Conservation (phyloP, 2,329 filamentous ascomycete species). For the Colletotrichum plurivorum region DNA sequence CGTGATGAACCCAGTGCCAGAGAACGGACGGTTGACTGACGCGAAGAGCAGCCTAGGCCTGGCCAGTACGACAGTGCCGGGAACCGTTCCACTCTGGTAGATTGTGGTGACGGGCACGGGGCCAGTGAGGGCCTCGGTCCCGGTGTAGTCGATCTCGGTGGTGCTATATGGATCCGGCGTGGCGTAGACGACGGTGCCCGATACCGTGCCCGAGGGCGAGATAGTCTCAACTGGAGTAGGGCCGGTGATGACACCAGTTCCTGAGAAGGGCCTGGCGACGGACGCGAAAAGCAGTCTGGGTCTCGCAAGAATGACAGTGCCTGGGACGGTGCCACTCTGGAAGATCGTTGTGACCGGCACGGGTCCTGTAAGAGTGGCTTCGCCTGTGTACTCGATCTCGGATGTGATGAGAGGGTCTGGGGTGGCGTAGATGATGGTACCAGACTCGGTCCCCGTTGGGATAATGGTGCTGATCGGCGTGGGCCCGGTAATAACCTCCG, state of each 20-base stretch:
- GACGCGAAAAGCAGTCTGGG: constrained; percentile 13
- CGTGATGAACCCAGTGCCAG: background rate
- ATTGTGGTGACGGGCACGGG: constrained; percentile 19
- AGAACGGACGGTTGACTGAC: background rate
- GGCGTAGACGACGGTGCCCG: constrained; percentile 33
- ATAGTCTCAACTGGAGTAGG: constrained; percentile 1
- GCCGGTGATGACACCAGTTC: constrained; percentile 16
- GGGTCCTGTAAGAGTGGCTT: background rate
- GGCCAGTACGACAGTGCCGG: constrained; percentile 35
- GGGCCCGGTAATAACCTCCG: constrained; percentile 15
- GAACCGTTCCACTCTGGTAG: constrained; percentile 14
- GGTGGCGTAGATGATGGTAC: constrained; percentile 5
- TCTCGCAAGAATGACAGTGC: constrained; percentile 23
- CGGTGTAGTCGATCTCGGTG: constrained; percentile 16
- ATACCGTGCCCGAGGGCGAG: background rate
- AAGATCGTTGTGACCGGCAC: constrained; percentile 17
- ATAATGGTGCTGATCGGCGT: constrained; percentile 9
- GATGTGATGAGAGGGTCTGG: constrained; percentile 1
- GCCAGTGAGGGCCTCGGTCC: background rate
- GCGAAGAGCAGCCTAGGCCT: background rate
- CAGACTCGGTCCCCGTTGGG: background rate
- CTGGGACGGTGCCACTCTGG: constrained; percentile 14
- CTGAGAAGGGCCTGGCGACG: background rate
- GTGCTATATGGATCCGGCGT: constrained; percentile 29
- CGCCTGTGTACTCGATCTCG: constrained; percentile 4